Evolutionary conservation across 2,329 filamentous ascomycete genomes (phyloP).

Genomic region (Hymenoscyphus albidus): DNA sequence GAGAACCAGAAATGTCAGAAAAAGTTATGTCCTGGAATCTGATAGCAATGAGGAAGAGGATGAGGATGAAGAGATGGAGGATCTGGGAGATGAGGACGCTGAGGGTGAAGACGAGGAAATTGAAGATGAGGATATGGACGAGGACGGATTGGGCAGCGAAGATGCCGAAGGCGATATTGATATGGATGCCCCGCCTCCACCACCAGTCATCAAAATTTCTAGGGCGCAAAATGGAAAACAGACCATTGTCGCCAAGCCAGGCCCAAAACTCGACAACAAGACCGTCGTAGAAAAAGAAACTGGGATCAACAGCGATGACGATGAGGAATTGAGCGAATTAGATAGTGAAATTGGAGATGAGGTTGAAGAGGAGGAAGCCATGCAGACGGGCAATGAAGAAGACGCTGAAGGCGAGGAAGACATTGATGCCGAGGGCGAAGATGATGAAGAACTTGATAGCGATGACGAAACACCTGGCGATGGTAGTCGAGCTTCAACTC

Average conservation of each 20-base stretch:
- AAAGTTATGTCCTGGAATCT: conserved; percentile 44
- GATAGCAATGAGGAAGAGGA: conserved; percentile 38
- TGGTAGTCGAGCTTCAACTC: conserved; percentile 53
- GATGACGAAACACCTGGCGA: conserved; percentile 42
- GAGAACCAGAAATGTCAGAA: conserved; percentile 33
- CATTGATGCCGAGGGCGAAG: conserved; percentile 37
- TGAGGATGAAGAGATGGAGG: conserved; percentile 30
- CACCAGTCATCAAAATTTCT: conserved; percentile 34
- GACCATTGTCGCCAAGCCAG: conserved; percentile 29
- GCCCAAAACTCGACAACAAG: conserved; percentile 22
- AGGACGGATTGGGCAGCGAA: conserved; percentile 41
- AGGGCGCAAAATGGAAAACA: conserved; percentile 26
- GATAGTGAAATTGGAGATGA: conserved; percentile 40
- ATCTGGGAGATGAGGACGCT: conserved; percentile 36
- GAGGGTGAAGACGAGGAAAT: conserved; percentile 35
- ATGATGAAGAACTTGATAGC: conserved; percentile 38
- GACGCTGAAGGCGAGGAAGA: conserved; percentile 46
- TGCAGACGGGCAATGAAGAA: conserved; percentile 36
- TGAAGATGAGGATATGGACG: conserved; percentile 37
- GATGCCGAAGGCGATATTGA: conserved; percentile 43
- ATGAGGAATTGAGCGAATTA: conserved; percentile 36
- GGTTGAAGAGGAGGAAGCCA: conserved; percentile 48
- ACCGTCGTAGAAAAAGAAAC: conserved; percentile 33
- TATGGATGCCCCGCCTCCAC: conserved; percentile 32
- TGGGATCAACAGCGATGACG: conserved; percentile 33